phyloP scores from a whole-genome alignment of 148 eudicot genomes.

The Heliamphora exappendiculata region DNA sequence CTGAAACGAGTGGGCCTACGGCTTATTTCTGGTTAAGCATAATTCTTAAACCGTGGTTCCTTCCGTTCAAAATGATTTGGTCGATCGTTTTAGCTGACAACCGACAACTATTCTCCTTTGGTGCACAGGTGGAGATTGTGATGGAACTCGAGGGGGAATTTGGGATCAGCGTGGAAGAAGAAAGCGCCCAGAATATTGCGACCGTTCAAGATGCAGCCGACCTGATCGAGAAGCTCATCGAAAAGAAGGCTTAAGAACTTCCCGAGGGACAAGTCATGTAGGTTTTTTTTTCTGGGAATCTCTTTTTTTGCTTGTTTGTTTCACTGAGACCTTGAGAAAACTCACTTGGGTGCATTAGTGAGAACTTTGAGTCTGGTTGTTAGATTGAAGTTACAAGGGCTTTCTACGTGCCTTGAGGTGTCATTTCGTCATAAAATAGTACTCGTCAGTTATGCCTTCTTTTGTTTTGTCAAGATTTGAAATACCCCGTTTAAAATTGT shows the following conservation, averaged over 20 bases:
- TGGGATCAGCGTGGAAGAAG: slow-evolving; percentile 38
- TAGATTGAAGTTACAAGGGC: neutral
- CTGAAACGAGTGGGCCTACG: too few species aligned
- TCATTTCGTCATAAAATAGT: neutral
- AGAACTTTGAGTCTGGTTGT: slow-evolving; percentile 1
- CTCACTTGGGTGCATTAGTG: neutral
- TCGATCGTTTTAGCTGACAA: neutral
- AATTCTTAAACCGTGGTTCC: too few species aligned
- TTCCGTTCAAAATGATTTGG: neutral
- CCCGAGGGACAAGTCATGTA: neutral
- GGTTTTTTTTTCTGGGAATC: neutral
- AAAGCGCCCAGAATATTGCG: slow-evolving; percentile 31
- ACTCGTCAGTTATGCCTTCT: neutral
- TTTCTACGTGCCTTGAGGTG: neutral
- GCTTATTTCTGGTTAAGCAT: too few species aligned
- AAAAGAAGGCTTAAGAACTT: slow-evolving; percentile 7
- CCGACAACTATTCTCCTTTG: neutral
- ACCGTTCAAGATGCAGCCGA: slow-evolving; percentile 45
- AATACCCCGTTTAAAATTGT: too few species aligned
- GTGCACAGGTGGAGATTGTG: slow-evolving; percentile 37
- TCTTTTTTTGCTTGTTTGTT: slow-evolving; percentile 1
- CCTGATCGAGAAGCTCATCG: slow-evolving; percentile 30
- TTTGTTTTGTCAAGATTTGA: neutral
- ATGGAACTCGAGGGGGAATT: slow-evolving; percentile 45
- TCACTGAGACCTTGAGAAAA: slow-evolving; percentile 1